phyloP scores from a whole-genome alignment of 2,329 filamentous ascomycete genomes.

The Venturia pyrina region DNA sequence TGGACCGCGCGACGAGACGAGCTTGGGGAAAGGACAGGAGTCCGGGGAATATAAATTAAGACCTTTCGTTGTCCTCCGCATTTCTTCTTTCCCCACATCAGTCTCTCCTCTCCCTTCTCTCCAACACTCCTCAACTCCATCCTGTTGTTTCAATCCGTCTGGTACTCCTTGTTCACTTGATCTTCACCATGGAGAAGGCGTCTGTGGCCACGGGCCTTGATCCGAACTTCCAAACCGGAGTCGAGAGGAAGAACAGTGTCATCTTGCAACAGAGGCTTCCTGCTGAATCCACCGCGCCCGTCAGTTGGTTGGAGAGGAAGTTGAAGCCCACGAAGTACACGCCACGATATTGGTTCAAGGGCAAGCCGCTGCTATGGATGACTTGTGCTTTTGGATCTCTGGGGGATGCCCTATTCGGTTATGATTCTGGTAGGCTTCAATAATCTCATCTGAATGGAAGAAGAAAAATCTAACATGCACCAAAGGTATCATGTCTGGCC shows the following conservation, averaged over 20 bases:
- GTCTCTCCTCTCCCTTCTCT: no score
- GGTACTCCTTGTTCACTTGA: no score
- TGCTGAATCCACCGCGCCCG: conserved; percentile 15
- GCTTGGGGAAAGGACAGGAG: background rate
- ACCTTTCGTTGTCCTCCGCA: background rate
- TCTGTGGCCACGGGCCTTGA: background rate
- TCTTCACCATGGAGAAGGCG: background rate
- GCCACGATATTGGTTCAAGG: conserved; percentile 29
- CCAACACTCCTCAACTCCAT: no score
- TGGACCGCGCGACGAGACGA: no score
- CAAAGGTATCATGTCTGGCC: conserved; percentile 31
- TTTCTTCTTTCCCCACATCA: background rate
- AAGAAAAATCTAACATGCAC: conserved; percentile 10
- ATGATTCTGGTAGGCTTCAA: conserved; percentile 26
- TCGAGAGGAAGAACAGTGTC: background rate
- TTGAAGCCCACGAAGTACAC: conserved; percentile 28
- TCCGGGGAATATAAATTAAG: conserved; percentile 2
- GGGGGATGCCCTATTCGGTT: conserved; percentile 33
- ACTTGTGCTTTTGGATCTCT: conserved; percentile 32
- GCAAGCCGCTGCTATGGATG: conserved; percentile 25
- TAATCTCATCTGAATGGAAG: background rate
- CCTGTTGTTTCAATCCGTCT: no score
- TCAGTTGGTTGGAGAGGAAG: conserved; percentile 25
- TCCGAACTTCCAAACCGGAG: background rate
- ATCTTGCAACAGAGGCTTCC: background rate